phyloP scores from a whole-genome alignment of 2,329 filamentous ascomycete genomes.

The Zelopaecilomyces penicillatus region DNA sequence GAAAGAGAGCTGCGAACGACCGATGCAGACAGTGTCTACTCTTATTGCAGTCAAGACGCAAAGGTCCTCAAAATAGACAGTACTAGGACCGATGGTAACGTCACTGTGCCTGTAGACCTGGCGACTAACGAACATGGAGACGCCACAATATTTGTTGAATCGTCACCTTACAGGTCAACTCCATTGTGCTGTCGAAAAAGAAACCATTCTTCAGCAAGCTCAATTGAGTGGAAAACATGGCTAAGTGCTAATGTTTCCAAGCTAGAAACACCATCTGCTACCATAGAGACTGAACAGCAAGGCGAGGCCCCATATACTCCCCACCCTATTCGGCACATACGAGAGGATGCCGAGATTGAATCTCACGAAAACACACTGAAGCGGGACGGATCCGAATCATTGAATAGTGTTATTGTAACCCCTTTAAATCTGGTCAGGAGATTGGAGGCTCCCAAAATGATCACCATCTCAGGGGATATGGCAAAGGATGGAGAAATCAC shows the following conservation, averaged over 20 bases:
- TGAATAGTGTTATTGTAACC: too few species aligned
- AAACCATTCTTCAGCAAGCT: slow-evolving; percentile 35
- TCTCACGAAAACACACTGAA: slow-evolving; percentile 14
- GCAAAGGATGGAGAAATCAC: too few species aligned
- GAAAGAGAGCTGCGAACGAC: slow-evolving; percentile 28
- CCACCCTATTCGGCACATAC: slow-evolving; percentile 31
- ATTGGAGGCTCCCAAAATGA: too few species aligned
- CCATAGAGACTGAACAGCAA: slow-evolving; percentile 6
- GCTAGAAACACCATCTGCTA: slow-evolving; percentile 25
- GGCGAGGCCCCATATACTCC: slow-evolving; percentile 3
- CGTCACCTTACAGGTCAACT: slow-evolving; percentile 12
- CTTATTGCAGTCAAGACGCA: slow-evolving; percentile 20
- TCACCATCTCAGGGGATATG: too few species aligned
- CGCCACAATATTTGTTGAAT: slow-evolving; percentile 5
- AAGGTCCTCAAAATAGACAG: slow-evolving; percentile 1
- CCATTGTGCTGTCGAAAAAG: slow-evolving; percentile 20
- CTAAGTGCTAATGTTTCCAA: slow-evolving; percentile 44
- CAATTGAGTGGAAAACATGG: slow-evolving; percentile 47
- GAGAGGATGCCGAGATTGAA: slow-evolving; percentile 43
- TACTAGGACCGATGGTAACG: too few species aligned
- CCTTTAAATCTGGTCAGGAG: too few species aligned
- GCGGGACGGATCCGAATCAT: neutral
- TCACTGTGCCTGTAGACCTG: neutral
- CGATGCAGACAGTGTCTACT: slow-evolving; percentile 45
- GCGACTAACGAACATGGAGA: slow-evolving; percentile 5